Conservation (phyloP, 768 basidiomycete genomes). For the Naganishia vaughanmartiniae region DNA sequence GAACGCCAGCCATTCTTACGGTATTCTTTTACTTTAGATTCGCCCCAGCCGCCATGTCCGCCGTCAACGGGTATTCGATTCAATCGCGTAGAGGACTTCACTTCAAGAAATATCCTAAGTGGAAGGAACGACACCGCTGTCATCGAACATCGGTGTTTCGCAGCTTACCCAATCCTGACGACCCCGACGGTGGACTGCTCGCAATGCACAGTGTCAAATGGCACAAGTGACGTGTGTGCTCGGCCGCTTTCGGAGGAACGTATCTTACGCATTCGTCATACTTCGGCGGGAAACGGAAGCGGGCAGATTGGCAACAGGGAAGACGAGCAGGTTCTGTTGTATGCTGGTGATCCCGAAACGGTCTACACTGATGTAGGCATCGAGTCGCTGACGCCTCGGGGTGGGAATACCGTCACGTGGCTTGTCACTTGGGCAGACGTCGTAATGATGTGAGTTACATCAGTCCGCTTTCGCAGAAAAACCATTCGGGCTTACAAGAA, state of each 20-base stretch:
- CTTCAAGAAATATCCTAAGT: background rate
- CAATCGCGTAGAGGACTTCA: background rate
- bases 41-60: conserved; percentile 10
- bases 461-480: background rate
- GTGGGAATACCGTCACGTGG: background rate
- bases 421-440: conserved; percentile 12
- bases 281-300: background rate
- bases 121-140: background rate
- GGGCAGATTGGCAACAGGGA: background rate
- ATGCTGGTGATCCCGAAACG: conserved; percentile 19
- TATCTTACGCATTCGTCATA: conserved; percentile 28
- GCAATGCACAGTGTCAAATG: background rate
- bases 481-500: background rate
- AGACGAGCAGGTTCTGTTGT: conserved; percentile 11
- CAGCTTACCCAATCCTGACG: conserved; percentile 29
- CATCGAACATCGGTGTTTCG: conserved; percentile 17
- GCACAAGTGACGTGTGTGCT: conserved; percentile 11
- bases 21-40: background rate
- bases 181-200: conserved; percentile 20
- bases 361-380: background rate
- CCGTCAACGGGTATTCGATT: conserved; percentile 13
- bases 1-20: background rate
- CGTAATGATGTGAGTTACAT: conserved; percentile 19
- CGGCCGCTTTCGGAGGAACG: conserved; percentile 10
- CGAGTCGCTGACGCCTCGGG: background rate